phyloP scores from a whole-genome alignment of 2,329 filamentous ascomycete genomes.

The Pseudogymnoascus destructans region DNA sequence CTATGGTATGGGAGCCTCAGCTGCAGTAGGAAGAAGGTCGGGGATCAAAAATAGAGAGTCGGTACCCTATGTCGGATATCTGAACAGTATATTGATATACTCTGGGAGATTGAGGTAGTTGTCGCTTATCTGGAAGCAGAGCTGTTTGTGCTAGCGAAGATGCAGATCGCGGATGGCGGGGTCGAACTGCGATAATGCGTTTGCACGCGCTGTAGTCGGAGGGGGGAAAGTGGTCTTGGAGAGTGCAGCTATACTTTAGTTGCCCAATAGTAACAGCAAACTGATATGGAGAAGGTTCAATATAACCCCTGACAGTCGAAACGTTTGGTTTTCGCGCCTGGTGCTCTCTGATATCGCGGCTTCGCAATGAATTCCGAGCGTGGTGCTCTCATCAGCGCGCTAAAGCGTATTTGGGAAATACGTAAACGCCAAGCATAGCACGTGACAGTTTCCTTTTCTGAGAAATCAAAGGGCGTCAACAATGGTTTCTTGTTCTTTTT shows the following conservation, averaged over 20 bases:
- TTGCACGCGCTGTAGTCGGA: background rate
- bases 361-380: slow-evolving; percentile 7
- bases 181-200: background rate
- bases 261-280: background rate
- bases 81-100: background rate
- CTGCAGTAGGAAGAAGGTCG: background rate
- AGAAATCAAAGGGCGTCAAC: background rate
- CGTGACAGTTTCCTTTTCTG: background rate
- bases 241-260: background rate
- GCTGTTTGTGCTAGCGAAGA: background rate
- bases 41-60: background rate
- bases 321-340: background rate
- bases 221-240: background rate
- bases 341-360: slow-evolving; percentile 4
- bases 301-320: slow-evolving; percentile 4
- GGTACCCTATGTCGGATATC: slow-evolving; percentile 2
- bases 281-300: background rate
- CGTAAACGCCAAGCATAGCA: background rate
- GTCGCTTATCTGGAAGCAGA: slow-evolving; percentile 6
- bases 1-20: slow-evolving; percentile 4
- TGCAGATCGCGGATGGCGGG: slow-evolving; percentile 4
- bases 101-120: slow-evolving; percentile 4
- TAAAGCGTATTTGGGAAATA: slow-evolving; percentile 1
- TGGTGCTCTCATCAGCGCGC: slow-evolving; percentile 3
- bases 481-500: background rate